phyloP scores from a whole-genome alignment of 345 rosid species.

The Toxicodendron radicans region DNA sequence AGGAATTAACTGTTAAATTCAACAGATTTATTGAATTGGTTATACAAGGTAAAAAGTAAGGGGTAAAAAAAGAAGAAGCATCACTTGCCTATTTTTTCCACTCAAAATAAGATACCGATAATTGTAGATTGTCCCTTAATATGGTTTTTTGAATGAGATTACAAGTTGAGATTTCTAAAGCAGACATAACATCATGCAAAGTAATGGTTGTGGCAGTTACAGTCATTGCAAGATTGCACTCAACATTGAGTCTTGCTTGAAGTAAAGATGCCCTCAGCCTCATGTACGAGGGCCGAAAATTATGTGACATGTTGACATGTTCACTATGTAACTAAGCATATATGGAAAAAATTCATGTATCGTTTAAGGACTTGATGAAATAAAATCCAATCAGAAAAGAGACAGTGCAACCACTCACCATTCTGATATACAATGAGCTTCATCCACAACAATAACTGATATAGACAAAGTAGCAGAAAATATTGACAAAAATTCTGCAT shows the following conservation, averaged over 20 bases:
- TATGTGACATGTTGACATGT: slow-evolving; percentile 97
- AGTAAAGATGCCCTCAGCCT: slow-evolving; percentile 90
- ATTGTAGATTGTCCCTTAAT: slow-evolving; percentile 68
- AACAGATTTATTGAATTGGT: slow-evolving; percentile 11
- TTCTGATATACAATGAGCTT: slow-evolving; percentile 97
- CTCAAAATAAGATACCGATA: slow-evolving; percentile 76
- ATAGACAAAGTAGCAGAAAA: slow-evolving; percentile 45
- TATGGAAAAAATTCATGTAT: slow-evolving; percentile 1
- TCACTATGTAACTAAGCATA: slow-evolving; percentile 5
- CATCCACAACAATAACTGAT: slow-evolving; percentile 93
- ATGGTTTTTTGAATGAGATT: slow-evolving; percentile 73
- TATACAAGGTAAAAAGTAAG: background rate
- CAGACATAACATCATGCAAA: slow-evolving; percentile 80
- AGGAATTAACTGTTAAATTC: slow-evolving; percentile 14
- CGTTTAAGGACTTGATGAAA: background rate
- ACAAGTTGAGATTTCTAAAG: slow-evolving; percentile 73
- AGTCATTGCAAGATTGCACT: slow-evolving; percentile 94
- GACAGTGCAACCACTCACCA: slow-evolving; percentile 56
- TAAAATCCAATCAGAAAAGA: slow-evolving; percentile 9
- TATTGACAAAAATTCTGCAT: slow-evolving; percentile 67
- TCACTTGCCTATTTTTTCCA: slow-evolving; percentile 65
- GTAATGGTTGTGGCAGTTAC: slow-evolving; percentile 84
- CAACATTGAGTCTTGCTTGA: slow-evolving; percentile 52
- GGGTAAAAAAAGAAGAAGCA: slow-evolving; percentile 13
- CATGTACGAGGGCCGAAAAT: slow-evolving; percentile 96